Evolutionary conservation across 352 stramenopile genomes (phyloP).

Genomic region (Phytophthora multivora): DNA sequence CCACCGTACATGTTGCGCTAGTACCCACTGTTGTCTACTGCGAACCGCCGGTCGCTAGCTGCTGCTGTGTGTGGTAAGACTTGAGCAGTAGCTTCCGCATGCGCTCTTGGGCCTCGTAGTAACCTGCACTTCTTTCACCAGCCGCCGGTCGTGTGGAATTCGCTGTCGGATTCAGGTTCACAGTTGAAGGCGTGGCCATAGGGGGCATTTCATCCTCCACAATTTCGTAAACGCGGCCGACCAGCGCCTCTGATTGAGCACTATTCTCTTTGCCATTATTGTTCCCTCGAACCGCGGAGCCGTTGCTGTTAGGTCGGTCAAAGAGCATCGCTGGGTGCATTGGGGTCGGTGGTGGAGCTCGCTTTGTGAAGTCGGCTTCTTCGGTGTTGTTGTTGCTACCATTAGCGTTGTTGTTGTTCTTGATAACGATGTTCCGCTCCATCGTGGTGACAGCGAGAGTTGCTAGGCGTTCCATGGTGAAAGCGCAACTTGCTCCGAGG

Average conservation of each 20-base stretch:
- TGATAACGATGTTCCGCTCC: conserved; percentile 58
- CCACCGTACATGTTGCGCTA: conserved; percentile 2
- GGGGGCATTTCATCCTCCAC: conserved; percentile 40
- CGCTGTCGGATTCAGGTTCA: conserved; percentile 27
- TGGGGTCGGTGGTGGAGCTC: conserved; percentile 17
- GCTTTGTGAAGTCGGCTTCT: conserved; percentile 29
- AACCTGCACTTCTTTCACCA: conserved; percentile 49
- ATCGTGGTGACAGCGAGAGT: conserved; percentile 80
- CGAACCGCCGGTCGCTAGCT: conserved; percentile 57
- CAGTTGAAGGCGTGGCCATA: conserved; percentile 24
- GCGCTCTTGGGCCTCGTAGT: conserved; percentile 71
- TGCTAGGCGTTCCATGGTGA: conserved; percentile 82
- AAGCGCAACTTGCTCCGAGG: conserved; percentile 70
- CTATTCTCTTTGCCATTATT: conserved; percentile 10
- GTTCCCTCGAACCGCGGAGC: background rate
- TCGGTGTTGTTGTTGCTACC: conserved; percentile 29
- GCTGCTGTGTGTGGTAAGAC: conserved; percentile 82
- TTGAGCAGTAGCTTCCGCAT: conserved; percentile 82
- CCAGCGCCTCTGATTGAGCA: conserved; percentile 25
- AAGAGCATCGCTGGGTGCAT: conserved; percentile 48
- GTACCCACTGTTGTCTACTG: conserved; percentile 12
- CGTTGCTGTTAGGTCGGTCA: conserved; percentile 36
- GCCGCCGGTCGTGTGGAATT: conserved; percentile 16
- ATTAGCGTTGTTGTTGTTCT: conserved; percentile 26
- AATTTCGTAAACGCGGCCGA: conserved; percentile 46